Evolutionary conservation across 2,329 filamentous ascomycete genomes (phyloP), one percentile per base, ranked within the genome.

Genomic region (Bertia moriformis): DNA sequence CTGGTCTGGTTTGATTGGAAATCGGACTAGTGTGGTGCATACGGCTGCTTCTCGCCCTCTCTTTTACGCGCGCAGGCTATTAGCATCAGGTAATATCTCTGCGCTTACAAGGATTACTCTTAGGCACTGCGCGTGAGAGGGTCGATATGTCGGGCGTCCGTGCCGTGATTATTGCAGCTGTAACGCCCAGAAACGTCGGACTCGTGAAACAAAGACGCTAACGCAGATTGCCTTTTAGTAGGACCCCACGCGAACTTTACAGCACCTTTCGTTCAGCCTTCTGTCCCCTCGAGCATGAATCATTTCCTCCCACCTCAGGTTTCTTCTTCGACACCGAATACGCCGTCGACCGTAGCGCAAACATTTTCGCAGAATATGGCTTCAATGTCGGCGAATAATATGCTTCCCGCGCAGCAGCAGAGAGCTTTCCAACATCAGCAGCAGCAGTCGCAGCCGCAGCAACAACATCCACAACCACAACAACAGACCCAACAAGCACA

Each of bases 321-420:
- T 22, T 51, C 51, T 20, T 48, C 51, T 20, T 48, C 46, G 14
- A 49, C 49, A 14, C 43, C 51, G 17, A 42, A 49, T 4, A 32
- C 50, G 37, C 51, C 56, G 4, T 45, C 53, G 5, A 52, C 53
- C 19, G 49, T 51, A 17, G 51, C 52, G 18, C 54, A 54, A 40
- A 48, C 50, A 19, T 51, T 56, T 15, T 45, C 51, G 4, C 55
- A 53, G 18, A 58, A 56, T 22, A 58, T 59, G 55, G 47, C 55
- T 5, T 51, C 54, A 13, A 43, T 54, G 20, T 47, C 53, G n/a
- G 48, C 53, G 35, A 57, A 53, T 39, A 57, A 51, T 39, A 45
- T 57, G 45, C 44, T 56, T 14, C 40, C 48, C 36, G 46, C 49
- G 36, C 55, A 58, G 36, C 52, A 43, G n/a, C n/a, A n/a, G n/a